These are phyloP conservation scores for Penicillium lagena DNA, from an alignment of 495 filamentous ascomycete genomes.

Conservation along the genomic window DNA sequence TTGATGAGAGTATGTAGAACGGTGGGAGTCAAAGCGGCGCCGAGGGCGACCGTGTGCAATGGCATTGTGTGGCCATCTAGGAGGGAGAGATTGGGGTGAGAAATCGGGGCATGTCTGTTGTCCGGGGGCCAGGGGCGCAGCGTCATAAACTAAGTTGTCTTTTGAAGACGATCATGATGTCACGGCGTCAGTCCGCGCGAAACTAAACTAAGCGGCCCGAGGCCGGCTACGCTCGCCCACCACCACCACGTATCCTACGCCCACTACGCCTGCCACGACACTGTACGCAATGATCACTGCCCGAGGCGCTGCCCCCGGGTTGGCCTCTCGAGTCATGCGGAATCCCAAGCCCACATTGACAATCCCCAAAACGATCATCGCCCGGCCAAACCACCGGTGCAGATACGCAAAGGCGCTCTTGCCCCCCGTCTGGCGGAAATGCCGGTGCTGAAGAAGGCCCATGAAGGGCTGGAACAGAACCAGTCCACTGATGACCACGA, in stretches of 20 bases:
- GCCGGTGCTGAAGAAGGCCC: conserved; percentile 58
- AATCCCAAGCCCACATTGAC: conserved; percentile 66
- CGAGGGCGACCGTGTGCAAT: conserved; percentile 68
- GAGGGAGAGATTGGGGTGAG: neutral
- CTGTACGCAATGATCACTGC: conserved; percentile 46
- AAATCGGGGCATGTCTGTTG: neutral
- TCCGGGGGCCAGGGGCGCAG: too few species aligned
- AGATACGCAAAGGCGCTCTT: conserved; percentile 50
- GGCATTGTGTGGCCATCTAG: conserved; percentile 36
- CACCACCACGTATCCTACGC: conserved; percentile 7
- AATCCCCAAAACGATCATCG: conserved; percentile 56
- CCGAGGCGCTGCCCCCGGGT: conserved; percentile 4
- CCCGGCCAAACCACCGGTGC: conserved; percentile 82
- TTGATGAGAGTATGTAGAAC: conserved; percentile 71
- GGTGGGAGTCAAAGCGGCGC: conserved; percentile 68
- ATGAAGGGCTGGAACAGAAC: conserved; percentile 55
- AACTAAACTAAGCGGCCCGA: too few species aligned
- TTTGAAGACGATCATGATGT: too few species aligned
- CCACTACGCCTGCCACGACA: conserved; percentile 48
- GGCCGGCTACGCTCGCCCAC: neutral
- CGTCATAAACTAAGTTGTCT: neutral
- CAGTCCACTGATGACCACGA: conserved; percentile 46
- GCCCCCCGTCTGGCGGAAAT: conserved; percentile 36
- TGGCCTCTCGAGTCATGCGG: conserved; percentile 3
- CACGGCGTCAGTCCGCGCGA: too few species aligned